Evolutionary conservation across 2,329 filamentous ascomycete genomes (phyloP), one percentile per base, ranked within the genome.

Genomic region (Pseudocercospora pini-densiflorae): DNA sequence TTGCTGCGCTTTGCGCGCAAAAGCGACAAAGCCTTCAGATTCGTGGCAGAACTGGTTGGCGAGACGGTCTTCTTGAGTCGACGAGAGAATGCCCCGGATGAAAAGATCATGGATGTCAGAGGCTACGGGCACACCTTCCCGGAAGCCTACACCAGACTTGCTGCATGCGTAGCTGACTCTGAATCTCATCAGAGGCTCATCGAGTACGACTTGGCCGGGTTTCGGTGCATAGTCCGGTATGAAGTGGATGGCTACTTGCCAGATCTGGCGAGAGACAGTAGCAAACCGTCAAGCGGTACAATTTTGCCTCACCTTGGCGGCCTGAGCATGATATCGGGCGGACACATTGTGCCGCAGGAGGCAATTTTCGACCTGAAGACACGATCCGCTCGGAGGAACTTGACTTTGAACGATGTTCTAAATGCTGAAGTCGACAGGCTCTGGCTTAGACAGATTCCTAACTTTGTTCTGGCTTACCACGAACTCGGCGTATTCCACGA

Each of bases 71-170:
- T 92, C 77, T 83, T 92, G 58, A 76, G 89, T 12, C 86, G 89
- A 0, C 82, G 86, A 23, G 88, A 90, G 71, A 88, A 86, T 53
- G 83, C 85, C 0, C 87, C 89, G 0, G 84, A 76, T 0, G 87
- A 90, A 69, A 73, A 81, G 0, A 87, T 92, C 5, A 70, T 78
- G 0, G 81, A 81, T n/a, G 78, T 92, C 0, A 71, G 71, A 16
- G 90, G 90, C 0, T 91, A 83, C 70, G 89, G 89, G 0, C 89
- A 92, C 70, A 83, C 86, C 0, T 92, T 92, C 69, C 88, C 87
- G 0, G 87, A 91, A 57, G 81, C 82, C 0, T 89, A 91, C 72
- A 92, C 90, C 0, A 86, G 82, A 0, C 92, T 89, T 89, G 84
- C 86, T 9, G 10, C 71, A 0, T 82, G 81, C 0, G 84, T 88